phyloP scores from a whole-genome alignment of 2,329 filamentous ascomycete species.

The Drechslera avenae region DNA sequence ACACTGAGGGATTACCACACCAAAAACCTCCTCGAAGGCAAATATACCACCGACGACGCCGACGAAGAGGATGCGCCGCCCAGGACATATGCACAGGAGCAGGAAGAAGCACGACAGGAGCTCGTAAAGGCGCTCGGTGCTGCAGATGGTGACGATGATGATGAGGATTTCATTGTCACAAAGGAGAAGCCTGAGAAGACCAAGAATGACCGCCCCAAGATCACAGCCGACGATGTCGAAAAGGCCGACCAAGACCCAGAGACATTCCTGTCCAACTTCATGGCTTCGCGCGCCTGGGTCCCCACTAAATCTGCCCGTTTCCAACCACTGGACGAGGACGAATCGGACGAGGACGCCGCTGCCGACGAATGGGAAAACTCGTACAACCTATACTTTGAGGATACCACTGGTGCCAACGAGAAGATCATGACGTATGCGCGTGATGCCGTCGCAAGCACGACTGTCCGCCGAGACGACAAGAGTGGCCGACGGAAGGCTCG shows the following conservation, averaged over 20 bases:
- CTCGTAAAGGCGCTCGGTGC: constrained; percentile 82
- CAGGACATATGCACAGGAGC: constrained; percentile 84
- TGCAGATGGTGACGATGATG: constrained; percentile 52
- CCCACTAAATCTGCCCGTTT: constrained; percentile 69
- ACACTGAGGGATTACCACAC: constrained; percentile 89
- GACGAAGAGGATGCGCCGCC: constrained; percentile 61
- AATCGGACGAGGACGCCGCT: constrained; percentile 66
- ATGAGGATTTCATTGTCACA: constrained; percentile 74
- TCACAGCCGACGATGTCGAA: constrained; percentile 63
- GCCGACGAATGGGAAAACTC: constrained; percentile 90
- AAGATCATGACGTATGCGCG: constrained; percentile 86
- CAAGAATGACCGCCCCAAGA: constrained; percentile 41
- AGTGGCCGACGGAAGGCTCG: constrained; percentile 77
- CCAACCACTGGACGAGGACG: constrained; percentile 88
- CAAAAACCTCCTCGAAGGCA: constrained; percentile 80
- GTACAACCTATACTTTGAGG: constrained; percentile 95
- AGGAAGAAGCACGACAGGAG: constrained; percentile 77
- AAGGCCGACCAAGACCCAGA: constrained; percentile 89
- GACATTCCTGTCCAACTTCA: constrained; percentile 90
- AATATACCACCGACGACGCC: constrained; percentile 59
- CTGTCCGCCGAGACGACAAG: constrained; percentile 82
- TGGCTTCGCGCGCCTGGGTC: constrained; percentile 90
- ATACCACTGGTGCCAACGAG: constrained; percentile 86
- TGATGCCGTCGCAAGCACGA: constrained; percentile 79
- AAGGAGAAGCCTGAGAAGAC: constrained; percentile 60